A percentile compares a stretch with the other conserved stretches of the same genome.
Conservation (phyloP, 1,284 basidiomycete genomes). For the Sporisorium reilianum region DNA sequence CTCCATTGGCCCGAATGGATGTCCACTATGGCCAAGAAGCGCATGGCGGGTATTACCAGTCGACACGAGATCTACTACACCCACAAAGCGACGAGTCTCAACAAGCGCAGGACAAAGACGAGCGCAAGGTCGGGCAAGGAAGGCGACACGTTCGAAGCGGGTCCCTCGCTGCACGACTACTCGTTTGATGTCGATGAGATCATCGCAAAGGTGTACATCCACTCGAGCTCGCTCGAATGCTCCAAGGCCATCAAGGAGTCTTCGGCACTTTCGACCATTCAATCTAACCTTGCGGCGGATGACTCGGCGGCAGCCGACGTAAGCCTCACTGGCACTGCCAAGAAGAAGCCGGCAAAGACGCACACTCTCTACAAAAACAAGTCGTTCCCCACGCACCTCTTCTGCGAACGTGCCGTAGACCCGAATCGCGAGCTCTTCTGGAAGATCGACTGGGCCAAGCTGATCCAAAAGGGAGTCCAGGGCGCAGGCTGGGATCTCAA, state of each 20-base stretch:
- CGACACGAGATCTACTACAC: constrained; percentile 59
- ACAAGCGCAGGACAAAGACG: constrained; percentile 44
- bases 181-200: constrained; percentile 52
- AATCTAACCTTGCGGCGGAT: constrained; percentile 7
- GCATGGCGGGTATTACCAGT: constrained; percentile 47
- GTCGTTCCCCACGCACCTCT: constrained; percentile 48
- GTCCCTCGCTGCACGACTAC: constrained; percentile 47
- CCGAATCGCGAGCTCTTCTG: constrained; percentile 54
- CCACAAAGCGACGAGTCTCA: constrained; percentile 45
- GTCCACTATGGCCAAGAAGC: constrained; percentile 52
- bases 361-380: constrained; percentile 43
- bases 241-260: constrained; percentile 36
- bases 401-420: constrained; percentile 53
- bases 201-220: constrained; percentile 41
- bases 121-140: constrained; percentile 33
- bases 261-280: constrained; percentile 20
- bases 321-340: neutral
- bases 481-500: constrained; percentile 51
- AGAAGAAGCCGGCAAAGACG: constrained; percentile 19
- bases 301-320: neutral
- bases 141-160: constrained; percentile 47
- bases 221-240: constrained; percentile 27
- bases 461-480: constrained; percentile 39
- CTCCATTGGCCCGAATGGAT: constrained; percentile 57
- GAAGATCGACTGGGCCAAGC: constrained; percentile 46